Percentiles rank a stretch among this genome's conserved stretches.
These are phyloP conservation scores for Pyrenophora tritici-repentis DNA, from an alignment of 2,329 filamentous ascomycete genomes.

Conservation along the genomic window DNA sequence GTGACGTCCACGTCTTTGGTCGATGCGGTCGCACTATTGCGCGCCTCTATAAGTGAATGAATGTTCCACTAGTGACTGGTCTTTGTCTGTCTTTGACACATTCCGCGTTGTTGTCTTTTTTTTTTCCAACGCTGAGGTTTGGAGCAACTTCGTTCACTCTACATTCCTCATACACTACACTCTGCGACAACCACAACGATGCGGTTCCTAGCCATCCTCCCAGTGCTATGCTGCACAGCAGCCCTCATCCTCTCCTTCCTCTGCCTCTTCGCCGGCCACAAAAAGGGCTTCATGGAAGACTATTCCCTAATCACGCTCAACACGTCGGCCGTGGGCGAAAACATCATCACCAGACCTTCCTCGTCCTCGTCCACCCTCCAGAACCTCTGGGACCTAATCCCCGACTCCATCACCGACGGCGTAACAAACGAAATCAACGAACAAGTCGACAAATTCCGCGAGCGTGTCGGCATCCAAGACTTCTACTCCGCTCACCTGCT, in stretches of 20 bases:
- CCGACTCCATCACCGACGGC: conserved; percentile 42
- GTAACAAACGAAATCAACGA: conserved; percentile 41
- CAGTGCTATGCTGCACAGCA: conserved; percentile 56
- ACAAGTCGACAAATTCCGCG: conserved; percentile 53
- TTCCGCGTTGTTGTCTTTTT: conserved; percentile 5
- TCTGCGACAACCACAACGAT: conserved; percentile 35
- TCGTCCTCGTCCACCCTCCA: conserved; percentile 27
- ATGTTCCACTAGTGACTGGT: neutral
- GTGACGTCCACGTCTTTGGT: conserved; percentile 11
- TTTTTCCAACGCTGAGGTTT: conserved; percentile 4
- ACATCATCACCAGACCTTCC: conserved; percentile 34
- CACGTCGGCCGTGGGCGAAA: conserved; percentile 59
- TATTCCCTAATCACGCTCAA: conserved; percentile 65
- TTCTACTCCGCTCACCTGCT: conserved; percentile 67
- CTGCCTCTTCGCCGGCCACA: conserved; percentile 65
- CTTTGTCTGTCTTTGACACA: neutral
- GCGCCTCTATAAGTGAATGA: conserved; percentile 11
- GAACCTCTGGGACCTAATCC: conserved; percentile 44
- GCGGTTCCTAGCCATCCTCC: conserved; percentile 57
- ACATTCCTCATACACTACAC: neutral
- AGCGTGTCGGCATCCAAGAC: conserved; percentile 60
- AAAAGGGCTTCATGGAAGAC: conserved; percentile 60
- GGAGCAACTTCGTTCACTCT: conserved; percentile 1
- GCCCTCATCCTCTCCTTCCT: conserved; percentile 64
- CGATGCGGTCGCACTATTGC: conserved; percentile 1